These are phyloP conservation scores for Cyberlindnera xishuangbannaensis DNA, from an alignment of 805 yeast species.

Conservation along the genomic window DNA sequence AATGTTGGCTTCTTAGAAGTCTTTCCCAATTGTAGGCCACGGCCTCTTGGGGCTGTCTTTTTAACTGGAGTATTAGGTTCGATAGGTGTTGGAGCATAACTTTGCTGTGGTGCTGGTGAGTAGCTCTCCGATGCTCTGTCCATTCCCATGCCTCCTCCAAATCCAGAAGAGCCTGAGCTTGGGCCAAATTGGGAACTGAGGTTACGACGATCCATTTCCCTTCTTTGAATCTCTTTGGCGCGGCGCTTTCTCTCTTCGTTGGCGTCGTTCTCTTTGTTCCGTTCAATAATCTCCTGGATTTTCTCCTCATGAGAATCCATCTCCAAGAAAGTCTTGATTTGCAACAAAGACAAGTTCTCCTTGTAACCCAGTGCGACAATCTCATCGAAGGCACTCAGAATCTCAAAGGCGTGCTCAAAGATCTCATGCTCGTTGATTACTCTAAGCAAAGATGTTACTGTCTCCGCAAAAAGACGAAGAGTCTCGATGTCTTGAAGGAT, in stretches of 20 bases:
- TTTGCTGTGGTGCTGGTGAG: slow-evolving; percentile 6
- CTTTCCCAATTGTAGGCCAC: slow-evolving; percentile 76
- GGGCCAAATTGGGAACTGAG: slow-evolving; percentile 8
- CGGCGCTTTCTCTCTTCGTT: slow-evolving; percentile 94
- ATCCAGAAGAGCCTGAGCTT: slow-evolving; percentile 5
- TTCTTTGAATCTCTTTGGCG: slow-evolving; percentile 84
- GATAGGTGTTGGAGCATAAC: slow-evolving; percentile 21
- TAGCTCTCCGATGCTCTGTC: slow-evolving; percentile 1
- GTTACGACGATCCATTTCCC: slow-evolving; percentile 61
- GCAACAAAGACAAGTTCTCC: slow-evolving; percentile 76
- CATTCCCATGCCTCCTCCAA: slow-evolving; percentile 10
- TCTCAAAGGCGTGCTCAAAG: slow-evolving; percentile 78
- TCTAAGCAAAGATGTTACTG: slow-evolving; percentile 69
- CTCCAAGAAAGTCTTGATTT: slow-evolving; percentile 83
- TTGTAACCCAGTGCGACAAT: slow-evolving; percentile 84
- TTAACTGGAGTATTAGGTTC: slow-evolving; percentile 15
- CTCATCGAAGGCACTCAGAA: slow-evolving; percentile 90
- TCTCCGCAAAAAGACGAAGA: slow-evolving; percentile 75
- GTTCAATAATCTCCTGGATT: slow-evolving; percentile 95
- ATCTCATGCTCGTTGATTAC: slow-evolving; percentile 77
- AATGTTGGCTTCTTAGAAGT: slow-evolving; percentile 23
- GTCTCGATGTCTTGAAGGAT: slow-evolving; percentile 94
- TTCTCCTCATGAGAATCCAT: slow-evolving; percentile 99
- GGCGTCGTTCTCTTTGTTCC: slow-evolving; percentile 95
- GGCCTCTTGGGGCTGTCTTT: slow-evolving; percentile 44